Conservation (phyloP, 2,329 filamentous ascomycete genomes). For the Alternaria ventricosa region DNA sequence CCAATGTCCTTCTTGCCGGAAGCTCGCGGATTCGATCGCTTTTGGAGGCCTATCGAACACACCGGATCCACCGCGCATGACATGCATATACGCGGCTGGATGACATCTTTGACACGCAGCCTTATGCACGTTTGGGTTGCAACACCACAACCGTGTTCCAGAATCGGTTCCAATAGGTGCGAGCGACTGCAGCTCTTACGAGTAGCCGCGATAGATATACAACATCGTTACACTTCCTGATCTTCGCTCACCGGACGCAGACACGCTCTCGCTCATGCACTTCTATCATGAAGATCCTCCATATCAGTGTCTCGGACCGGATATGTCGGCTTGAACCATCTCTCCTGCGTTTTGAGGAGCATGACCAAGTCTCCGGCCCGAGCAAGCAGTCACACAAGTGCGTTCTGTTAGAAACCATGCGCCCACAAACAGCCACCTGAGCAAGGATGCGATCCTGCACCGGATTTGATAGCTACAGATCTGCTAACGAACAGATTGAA, state of each 20-base stretch:
- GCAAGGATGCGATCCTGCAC: not conserved
- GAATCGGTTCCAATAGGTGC: not conserved
- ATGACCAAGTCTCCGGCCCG: not conserved
- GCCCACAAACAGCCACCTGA: not conserved
- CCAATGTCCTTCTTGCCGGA: constrained; percentile 16
- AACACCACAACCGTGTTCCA: not conserved
- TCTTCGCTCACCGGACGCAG: constrained; percentile 13
- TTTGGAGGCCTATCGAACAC: constrained; percentile 8
- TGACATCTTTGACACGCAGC: constrained; percentile 17
- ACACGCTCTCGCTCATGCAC: not conserved
- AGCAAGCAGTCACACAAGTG: no score
- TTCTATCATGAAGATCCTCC: not conserved
- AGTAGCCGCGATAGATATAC: not conserved
- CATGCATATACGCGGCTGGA: constrained; percentile 7
- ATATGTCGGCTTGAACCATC: not conserved
- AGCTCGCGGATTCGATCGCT: not conserved
- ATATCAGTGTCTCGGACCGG: not conserved
- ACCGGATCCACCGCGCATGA: constrained; percentile 24
- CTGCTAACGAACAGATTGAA: not conserved
- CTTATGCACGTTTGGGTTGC: constrained; percentile 11
- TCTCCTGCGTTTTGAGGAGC: not conserved
- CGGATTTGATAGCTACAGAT: not conserved
- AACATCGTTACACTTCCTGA: not conserved
- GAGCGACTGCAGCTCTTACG: not conserved
- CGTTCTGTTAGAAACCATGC: not conserved